Percentiles rank a stretch among this genome's conserved stretches.
Conservation (phyloP, 208 protist genomes). For the Crithidia acanthocephali region DNA sequence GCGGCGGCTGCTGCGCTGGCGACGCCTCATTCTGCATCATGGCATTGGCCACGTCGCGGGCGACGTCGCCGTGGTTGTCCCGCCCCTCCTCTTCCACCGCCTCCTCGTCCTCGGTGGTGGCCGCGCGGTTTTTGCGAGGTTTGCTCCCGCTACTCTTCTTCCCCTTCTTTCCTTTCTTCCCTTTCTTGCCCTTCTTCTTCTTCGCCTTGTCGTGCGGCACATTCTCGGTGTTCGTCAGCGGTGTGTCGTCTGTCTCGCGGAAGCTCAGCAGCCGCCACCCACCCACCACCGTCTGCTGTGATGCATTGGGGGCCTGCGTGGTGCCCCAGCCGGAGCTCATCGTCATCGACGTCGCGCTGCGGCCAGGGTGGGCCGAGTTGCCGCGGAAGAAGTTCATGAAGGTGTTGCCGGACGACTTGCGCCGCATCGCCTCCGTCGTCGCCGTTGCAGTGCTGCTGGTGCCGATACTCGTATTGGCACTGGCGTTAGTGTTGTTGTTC, state of each 20-base stretch:
- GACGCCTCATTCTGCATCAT: constrained; percentile 11
- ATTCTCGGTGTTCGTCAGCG: constrained; percentile 29
- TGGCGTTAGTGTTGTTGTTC: not conserved
- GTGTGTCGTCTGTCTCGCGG: constrained; percentile 37
- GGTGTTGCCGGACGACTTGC: constrained; percentile 1
- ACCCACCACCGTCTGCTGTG: constrained; percentile 24
- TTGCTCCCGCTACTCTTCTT: constrained; percentile 26
- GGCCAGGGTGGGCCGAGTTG: not conserved
- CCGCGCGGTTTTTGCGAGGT: not conserved
- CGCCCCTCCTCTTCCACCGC: constrained; percentile 3
- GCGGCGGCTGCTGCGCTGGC: not conserved
- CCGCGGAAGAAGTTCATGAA: constrained; percentile 12
- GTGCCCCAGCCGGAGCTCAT: constrained; percentile 10
- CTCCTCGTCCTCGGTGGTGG: not conserved
- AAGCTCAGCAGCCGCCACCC: constrained; percentile 44
- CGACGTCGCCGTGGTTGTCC: constrained; percentile 6
- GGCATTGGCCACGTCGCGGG: constrained; percentile 17
- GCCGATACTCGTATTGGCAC: too few relatives aligned
- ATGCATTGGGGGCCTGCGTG: not conserved
- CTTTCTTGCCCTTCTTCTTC: constrained; percentile 20
- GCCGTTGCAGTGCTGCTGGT: not conserved
- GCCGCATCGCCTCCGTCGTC: constrained; percentile 7
- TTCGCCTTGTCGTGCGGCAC: constrained; percentile 21
- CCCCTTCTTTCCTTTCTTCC: constrained; percentile 24
- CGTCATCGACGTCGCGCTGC: constrained; percentile 12